Conservation (phyloP, 2,329 filamentous ascomycete species). For the Neonectria hederae region DNA sequence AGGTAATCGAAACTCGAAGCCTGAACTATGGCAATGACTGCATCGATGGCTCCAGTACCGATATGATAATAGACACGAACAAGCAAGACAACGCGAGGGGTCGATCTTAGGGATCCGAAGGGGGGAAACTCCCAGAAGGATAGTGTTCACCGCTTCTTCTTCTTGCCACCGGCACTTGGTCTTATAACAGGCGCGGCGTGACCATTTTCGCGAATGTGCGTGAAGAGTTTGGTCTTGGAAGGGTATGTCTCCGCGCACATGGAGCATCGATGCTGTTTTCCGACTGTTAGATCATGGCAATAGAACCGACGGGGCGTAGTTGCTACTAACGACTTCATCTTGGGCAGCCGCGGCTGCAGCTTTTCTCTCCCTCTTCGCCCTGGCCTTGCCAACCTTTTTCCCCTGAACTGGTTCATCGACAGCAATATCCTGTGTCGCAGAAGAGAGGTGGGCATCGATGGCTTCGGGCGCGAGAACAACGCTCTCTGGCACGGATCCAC, state of each 20-base stretch:
- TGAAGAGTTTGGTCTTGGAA: conserved; percentile 77
- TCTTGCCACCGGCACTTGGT: conserved; percentile 43
- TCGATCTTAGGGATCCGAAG: neutral
- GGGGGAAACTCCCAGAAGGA: neutral
- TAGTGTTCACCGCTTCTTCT: conserved; percentile 48
- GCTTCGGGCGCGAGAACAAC: neutral
- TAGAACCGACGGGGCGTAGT: neutral
- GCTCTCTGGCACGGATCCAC: conserved; percentile 4
- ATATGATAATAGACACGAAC: neutral
- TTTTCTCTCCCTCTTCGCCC: conserved; percentile 61
- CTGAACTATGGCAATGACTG: neutral
- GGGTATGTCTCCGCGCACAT: conserved; percentile 58
- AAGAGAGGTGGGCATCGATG: conserved; percentile 26
- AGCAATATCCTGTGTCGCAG: conserved; percentile 35
- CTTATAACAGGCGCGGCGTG: conserved; percentile 67
- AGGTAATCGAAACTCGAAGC: neutral
- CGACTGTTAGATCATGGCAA: conserved; percentile 1
- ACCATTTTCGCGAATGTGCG: conserved; percentile 72
- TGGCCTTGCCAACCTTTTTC: conserved; percentile 61
- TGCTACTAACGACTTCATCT: conserved; percentile 47
- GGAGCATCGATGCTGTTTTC: conserved; percentile 52
- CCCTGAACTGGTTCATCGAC: conserved; percentile 37
- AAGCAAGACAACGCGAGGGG: neutral
- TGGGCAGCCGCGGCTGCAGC: conserved; percentile 53
- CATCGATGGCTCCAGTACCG: neutral